Evolutionary conservation across 2,329 filamentous ascomycete genomes (phyloP).

Genomic region (Cylindrodendrum hubeiense): DNA sequence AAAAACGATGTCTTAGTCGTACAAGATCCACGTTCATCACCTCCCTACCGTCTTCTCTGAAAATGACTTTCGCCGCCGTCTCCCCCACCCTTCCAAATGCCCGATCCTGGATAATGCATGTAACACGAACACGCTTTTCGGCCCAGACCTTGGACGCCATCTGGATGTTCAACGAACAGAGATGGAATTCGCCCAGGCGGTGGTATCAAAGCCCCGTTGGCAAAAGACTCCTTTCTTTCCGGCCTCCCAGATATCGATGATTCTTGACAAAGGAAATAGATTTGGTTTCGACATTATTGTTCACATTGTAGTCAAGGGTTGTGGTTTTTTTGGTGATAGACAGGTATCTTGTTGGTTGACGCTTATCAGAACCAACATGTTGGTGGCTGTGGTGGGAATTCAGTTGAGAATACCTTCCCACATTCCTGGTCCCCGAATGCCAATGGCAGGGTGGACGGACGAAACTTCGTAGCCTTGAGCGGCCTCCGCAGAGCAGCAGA

Average conservation of each 20-base stretch:
- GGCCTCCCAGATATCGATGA: conserved; percentile 40
- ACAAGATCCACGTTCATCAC: conserved; percentile 45
- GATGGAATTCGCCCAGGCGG: conserved; percentile 42
- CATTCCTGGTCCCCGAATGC: conserved; percentile 71
- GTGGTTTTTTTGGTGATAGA: conserved; percentile 35
- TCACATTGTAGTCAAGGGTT: conserved; percentile 36
- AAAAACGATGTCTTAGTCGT: conserved; percentile 47
- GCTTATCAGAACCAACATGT: conserved; percentile 33
- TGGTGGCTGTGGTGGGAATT: conserved; percentile 28
- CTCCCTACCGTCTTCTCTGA: conserved; percentile 30
- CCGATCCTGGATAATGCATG: conserved; percentile 57
- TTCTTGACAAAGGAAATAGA: conserved; percentile 45
- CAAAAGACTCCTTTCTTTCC: conserved; percentile 47
- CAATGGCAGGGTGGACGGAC: conserved; percentile 62
- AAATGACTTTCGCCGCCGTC: conserved; percentile 44
- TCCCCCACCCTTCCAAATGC: conserved; percentile 46
- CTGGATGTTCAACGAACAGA: conserved; percentile 50
- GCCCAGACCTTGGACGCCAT: conserved; percentile 48
- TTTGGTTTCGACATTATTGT: conserved; percentile 43
- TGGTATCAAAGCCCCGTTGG: conserved; percentile 48
- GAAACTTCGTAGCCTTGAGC: conserved; percentile 60
- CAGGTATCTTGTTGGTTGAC: conserved; percentile 37
- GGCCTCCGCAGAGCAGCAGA: conserved; percentile 74
- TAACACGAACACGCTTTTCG: conserved; percentile 57
- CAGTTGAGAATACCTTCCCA: conserved; percentile 74